phyloP scores from a whole-genome alignment of 495 filamentous ascomycete genomes.

The Ramalina peruviana region DNA sequence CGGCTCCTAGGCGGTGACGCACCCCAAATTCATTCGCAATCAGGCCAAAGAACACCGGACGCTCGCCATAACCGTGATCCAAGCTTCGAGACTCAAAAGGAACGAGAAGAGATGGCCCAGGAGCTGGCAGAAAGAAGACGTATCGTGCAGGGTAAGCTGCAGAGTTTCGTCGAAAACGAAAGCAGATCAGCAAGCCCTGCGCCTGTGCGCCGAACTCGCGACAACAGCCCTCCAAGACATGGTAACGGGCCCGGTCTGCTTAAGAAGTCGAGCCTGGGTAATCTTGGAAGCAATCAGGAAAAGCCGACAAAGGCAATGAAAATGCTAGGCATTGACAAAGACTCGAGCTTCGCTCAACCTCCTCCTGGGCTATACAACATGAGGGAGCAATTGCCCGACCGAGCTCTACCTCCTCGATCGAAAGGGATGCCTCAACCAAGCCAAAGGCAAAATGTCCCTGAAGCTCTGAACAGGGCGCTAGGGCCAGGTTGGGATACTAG shows the following conservation, averaged over 20 bases:
- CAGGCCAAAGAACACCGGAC: constrained; percentile 15
- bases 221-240: constrained; percentile 23
- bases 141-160: constrained; percentile 69
- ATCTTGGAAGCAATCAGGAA: constrained; percentile 33
- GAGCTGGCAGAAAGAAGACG: constrained; percentile 66
- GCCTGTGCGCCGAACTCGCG: constrained; percentile 32
- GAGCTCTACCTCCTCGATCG: constrained; percentile 1
- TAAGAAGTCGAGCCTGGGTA: constrained; percentile 53
- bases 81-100: constrained; percentile 48
- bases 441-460: constrained; percentile 4
- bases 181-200: constrained; percentile 39
- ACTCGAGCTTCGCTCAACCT: background rate
- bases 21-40: constrained; percentile 6
- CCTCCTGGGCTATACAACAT: constrained; percentile 4
- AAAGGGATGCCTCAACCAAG: background rate
- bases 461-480: background rate
- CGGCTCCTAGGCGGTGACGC: constrained; percentile 15
- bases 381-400: constrained; percentile 6
- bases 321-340: constrained; percentile 45
- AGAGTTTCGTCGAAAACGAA: constrained; percentile 54
- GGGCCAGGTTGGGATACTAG: background rate
- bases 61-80: constrained; percentile 34
- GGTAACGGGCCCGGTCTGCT: constrained; percentile 55
- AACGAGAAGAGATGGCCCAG: constrained; percentile 63
- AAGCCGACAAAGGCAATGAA: constrained; percentile 51